Evolutionary conservation across 2,329 filamentous ascomycete genomes (phyloP), one percentile per base, ranked within the genome.

Genomic region (Rasamsonia emersonii): DNA sequence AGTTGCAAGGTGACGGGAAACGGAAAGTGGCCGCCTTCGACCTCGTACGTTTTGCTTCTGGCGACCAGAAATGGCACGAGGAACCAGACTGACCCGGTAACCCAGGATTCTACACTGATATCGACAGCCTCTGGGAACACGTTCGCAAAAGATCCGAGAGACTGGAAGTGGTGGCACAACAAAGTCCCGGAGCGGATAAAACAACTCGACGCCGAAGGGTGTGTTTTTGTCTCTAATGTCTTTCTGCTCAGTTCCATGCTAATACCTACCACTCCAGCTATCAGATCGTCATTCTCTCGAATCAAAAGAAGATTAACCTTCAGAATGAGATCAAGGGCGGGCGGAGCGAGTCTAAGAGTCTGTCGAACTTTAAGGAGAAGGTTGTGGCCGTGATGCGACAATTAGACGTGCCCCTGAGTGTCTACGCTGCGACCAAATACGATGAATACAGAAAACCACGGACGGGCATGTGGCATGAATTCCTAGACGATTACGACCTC

Each of bases 91-190:
- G 13, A 9, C n/a, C 16, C 18, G 18, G 32, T 29, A 16, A 30
- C 8, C 8, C 43, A 84, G 79, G 91, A 98, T 54, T 91, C 84
- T 5, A 98, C 91, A 1, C 62, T 98, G 19, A 86, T 98, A 40
- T 68, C 68, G 2, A 82, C 86, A 0, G 70, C 76, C 3, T 93
- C 86, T 0, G 86, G 86, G 5, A 91, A 85, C 58, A 81, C 73
- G 30, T 89, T 89, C 49, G 71, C 76, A 3, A 71, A 71, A 31
- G 74, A 77, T 42, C 73, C 78, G 0, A 65, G 68, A 3, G 89
- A 96, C 53, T 98, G 91, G 91, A 86, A 84, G 56, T 98, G 91
- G 91, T 96, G 86, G 86, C 66, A 93, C 54, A 46, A 61, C 9
- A 68, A 62, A 11, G 82, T 96, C 1, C 85, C 86, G 1, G 59